Evolutionary conservation across 352 stramenopile species (phyloP).

Genomic region (Elongisporangium prolatum): DNA sequence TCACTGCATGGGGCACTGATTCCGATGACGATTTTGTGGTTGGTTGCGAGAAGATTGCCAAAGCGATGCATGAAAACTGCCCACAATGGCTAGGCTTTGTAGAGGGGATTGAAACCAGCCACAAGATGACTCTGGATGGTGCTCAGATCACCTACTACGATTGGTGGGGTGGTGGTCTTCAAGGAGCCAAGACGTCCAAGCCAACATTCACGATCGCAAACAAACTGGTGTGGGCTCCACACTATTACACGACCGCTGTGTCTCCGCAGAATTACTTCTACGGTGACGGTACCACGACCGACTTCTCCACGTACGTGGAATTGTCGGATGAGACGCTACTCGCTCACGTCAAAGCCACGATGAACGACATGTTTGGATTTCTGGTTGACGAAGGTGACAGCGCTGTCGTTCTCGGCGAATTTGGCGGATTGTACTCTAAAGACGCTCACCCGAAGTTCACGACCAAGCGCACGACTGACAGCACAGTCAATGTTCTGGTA

Average conservation of each 20-base stretch:
- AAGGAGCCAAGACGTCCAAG: conserved; percentile 39
- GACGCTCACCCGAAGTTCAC: conserved; percentile 63
- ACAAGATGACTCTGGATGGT: conserved; percentile 44
- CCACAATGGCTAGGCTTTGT: conserved; percentile 78
- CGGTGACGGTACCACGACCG: conserved; percentile 35
- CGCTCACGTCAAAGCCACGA: conserved; percentile 43
- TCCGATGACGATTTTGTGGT: conserved; percentile 58
- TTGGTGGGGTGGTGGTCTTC: conserved; percentile 75
- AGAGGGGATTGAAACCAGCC: conserved; percentile 50
- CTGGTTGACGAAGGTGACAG: conserved; percentile 38
- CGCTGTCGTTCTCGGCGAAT: conserved; percentile 70
- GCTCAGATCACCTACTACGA: conserved; percentile 63
- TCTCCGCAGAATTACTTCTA: conserved; percentile 75
- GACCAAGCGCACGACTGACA: conserved; percentile 67
- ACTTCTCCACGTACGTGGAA: conserved; percentile 56
- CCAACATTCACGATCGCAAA: conserved; percentile 54
- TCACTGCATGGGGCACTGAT: conserved; percentile 64
- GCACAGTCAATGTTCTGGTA: conserved; percentile 65
- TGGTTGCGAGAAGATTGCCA: conserved; percentile 66
- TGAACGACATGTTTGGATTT: conserved; percentile 79
- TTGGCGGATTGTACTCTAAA: conserved; percentile 64
- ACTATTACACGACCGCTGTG: conserved; percentile 82
- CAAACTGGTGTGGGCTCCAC: conserved; percentile 78
- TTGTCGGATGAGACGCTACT: conserved; percentile 49
- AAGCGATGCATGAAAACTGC: conserved; percentile 70